phyloP scores from a whole-genome alignment of 2,329 filamentous ascomycete genomes.

The Clarireedia sp. region DNA sequence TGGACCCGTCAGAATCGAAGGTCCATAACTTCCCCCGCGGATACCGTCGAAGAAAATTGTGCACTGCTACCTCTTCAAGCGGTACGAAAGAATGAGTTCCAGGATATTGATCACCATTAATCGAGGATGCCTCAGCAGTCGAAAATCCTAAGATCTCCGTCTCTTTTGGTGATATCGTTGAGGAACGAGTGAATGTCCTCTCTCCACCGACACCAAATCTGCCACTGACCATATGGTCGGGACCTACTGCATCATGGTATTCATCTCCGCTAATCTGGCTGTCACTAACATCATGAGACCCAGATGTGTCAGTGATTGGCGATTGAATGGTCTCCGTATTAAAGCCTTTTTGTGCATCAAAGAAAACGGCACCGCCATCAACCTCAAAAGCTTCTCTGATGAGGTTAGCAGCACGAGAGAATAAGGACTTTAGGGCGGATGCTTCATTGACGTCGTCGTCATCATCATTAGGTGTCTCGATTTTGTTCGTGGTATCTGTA shows the following conservation, averaged over 20 bases:
- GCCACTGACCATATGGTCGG: not conserved
- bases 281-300: conserved; percentile 6
- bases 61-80: conserved; percentile 25
- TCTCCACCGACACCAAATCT: not conserved
- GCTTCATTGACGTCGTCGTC: conserved; percentile 20
- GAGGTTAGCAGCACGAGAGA: conserved; percentile 28
- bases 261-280: conserved; percentile 4
- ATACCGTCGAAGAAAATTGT: conserved; percentile 35
- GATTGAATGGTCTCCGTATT: not conserved
- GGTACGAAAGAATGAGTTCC: conserved; percentile 22
- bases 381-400: conserved; percentile 30
- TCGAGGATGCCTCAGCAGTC: conserved; percentile 24
- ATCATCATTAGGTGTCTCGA: conserved; percentile 14
- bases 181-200: not conserved
- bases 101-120: conserved; percentile 24
- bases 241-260: no score
- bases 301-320: not conserved
- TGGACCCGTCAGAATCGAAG: conserved; percentile 35
- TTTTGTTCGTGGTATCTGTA: conserved; percentile 4
- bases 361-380: conserved; percentile 29
- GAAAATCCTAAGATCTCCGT: conserved; percentile 28
- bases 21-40: conserved; percentile 41
- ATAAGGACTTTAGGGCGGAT: conserved; percentile 22
- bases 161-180: conserved; percentile 8
- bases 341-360: conserved; percentile 28